phyloP scores from a whole-genome alignment of 2,329 filamentous ascomycete species.

The Dactylella cylindrospora region DNA sequence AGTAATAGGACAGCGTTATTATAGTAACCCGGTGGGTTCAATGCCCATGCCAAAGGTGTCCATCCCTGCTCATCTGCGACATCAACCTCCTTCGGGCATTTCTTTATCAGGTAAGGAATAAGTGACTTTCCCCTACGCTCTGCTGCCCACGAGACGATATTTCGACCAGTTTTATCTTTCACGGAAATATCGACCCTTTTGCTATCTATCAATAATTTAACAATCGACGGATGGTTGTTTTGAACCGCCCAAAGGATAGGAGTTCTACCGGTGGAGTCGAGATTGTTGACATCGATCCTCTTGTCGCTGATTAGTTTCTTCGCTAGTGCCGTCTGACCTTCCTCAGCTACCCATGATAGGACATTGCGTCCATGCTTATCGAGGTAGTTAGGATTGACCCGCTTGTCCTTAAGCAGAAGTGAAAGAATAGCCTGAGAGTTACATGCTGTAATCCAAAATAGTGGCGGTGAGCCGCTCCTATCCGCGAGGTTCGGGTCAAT shows the following conservation, averaged over 20 bases:
- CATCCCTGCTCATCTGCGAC: slow-evolving; percentile 5
- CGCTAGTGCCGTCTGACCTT: slow-evolving; percentile 3
- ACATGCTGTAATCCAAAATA: slow-evolving; percentile 3
- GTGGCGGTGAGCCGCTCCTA: not conserved
- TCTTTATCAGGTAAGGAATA: slow-evolving; percentile 9
- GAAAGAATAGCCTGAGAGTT: slow-evolving; percentile 5
- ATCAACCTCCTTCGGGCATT: slow-evolving; percentile 2
- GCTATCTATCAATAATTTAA: slow-evolving; percentile 9
- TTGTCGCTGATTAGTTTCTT: not conserved
- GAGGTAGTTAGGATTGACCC: slow-evolving; percentile 1
- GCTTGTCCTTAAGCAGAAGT: slow-evolving; percentile 10
- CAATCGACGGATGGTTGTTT: not conserved
- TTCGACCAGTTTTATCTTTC: slow-evolving; percentile 5
- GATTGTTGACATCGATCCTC: slow-evolving; percentile 7
- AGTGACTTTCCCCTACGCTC: not conserved
- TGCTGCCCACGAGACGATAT: slow-evolving; percentile 10
- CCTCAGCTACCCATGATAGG: slow-evolving; percentile 13
- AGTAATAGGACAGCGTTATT: not conserved
- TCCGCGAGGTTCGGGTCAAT: slow-evolving; percentile 9
- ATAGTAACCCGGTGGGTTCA: slow-evolving; percentile 6
- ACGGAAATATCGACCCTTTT: slow-evolving; percentile 2
- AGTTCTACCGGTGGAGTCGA: not conserved
- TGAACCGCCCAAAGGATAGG: slow-evolving; percentile 7
- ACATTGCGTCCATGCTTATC: slow-evolving; percentile 10
- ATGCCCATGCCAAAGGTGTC: slow-evolving; percentile 10